Evolutionary conservation across 2,329 filamentous ascomycete genomes (phyloP).

Genomic region (Onygena corvina): DNA sequence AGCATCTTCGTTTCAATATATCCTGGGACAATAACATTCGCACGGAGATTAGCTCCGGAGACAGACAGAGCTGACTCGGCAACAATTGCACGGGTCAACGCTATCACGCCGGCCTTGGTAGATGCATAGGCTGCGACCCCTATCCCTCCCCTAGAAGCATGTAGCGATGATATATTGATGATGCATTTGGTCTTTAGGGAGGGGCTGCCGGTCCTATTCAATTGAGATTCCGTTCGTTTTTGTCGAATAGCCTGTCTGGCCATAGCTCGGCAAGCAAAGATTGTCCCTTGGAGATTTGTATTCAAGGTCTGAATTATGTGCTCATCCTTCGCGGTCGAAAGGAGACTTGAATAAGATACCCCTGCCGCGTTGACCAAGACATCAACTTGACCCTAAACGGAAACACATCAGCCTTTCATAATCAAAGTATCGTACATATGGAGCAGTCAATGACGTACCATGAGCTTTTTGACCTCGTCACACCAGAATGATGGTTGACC

Average conservation of each 20-base stretch:
- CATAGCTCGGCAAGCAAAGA: slow-evolving; percentile 31
- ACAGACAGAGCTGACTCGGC: slow-evolving; percentile 41
- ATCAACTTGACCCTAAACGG: slow-evolving; percentile 31
- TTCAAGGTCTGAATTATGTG: slow-evolving; percentile 49
- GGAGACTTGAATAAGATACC: slow-evolving; percentile 51
- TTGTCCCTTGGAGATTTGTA: slow-evolving; percentile 52
- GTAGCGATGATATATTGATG: slow-evolving; percentile 68
- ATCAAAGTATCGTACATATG: not conserved
- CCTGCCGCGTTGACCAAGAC: slow-evolving; percentile 74
- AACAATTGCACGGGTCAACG: slow-evolving; percentile 35
- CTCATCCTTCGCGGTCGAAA: slow-evolving; percentile 43
- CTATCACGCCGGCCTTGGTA: slow-evolving; percentile 67
- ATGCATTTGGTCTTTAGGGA: slow-evolving; percentile 52
- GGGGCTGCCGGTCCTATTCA: slow-evolving; percentile 41
- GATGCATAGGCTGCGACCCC: slow-evolving; percentile 66
- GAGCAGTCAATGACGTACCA: slow-evolving; percentile 22
- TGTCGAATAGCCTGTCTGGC: slow-evolving; percentile 26
- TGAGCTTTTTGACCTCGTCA: slow-evolving; percentile 27
- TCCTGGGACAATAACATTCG: slow-evolving; percentile 71
- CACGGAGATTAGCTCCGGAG: slow-evolving; percentile 55
- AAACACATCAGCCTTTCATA: not conserved
- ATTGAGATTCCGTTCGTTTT: slow-evolving; percentile 20
- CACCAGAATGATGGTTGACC: slow-evolving; percentile 20
- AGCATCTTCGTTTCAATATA: slow-evolving; percentile 78
- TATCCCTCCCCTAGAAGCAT: slow-evolving; percentile 53